phyloP scores from a whole-genome alignment of 1,284 basidiomycete genomes.

The Clitocybe nebularis region DNA sequence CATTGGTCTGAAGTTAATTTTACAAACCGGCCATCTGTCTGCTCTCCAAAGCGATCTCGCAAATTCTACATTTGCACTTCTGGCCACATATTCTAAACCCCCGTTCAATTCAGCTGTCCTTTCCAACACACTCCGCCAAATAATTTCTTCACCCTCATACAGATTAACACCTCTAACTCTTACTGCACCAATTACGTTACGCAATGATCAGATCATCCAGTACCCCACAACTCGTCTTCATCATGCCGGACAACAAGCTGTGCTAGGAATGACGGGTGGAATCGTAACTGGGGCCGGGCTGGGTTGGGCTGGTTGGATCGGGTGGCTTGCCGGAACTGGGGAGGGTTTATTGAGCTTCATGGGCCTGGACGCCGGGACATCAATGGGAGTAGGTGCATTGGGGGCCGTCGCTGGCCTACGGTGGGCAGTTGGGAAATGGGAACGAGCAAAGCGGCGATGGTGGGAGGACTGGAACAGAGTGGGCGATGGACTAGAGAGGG shows the following conservation, averaged over 20 bases:
- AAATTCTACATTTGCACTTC: constrained; percentile 36
- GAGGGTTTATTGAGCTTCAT: constrained; percentile 35
- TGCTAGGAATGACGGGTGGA: constrained; percentile 50
- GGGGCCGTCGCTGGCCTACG: constrained; percentile 50
- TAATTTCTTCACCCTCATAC: constrained; percentile 45
- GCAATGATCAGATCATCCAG: constrained; percentile 54
- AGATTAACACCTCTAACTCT: constrained; percentile 48
- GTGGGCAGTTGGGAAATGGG: constrained; percentile 72
- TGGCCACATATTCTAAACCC: constrained; percentile 33
- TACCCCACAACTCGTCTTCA: constrained; percentile 65
- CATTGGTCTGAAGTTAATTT: constrained; percentile 48
- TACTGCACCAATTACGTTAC: constrained; percentile 49
- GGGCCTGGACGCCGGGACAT: constrained; percentile 52
- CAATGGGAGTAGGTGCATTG: constrained; percentile 59
- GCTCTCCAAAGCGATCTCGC: constrained; percentile 48
- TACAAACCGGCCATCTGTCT: constrained; percentile 68
- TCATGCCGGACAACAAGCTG: constrained; percentile 57
- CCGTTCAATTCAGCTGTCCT: constrained; percentile 63
- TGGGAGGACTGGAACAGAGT: constrained; percentile 72
- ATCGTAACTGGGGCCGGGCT: constrained; percentile 39
- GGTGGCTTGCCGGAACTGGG: constrained; percentile 40
- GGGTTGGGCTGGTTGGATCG: constrained; percentile 51
- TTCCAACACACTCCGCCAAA: constrained; percentile 62
- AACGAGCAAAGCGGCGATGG: constrained; percentile 66
- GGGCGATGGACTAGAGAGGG: constrained; percentile 65